These are phyloP conservation scores for Takashimella tepidaria DNA, from an alignment of 1,284 basidiomycete species.

Conservation along the genomic window DNA sequence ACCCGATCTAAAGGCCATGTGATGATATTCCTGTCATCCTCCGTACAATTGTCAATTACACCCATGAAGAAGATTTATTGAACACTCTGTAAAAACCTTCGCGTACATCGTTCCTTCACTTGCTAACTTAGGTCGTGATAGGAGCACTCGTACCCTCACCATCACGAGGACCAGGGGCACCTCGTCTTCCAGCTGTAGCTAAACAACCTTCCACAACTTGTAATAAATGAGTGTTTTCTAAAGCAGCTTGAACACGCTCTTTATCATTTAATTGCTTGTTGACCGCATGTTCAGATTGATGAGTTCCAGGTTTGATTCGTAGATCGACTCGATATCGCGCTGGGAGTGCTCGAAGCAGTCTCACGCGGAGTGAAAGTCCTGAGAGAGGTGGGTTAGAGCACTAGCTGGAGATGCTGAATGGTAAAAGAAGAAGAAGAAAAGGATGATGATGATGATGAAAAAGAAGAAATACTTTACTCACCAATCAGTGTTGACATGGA, in stretches of 20 bases:
- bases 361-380: slow-evolving; percentile 90
- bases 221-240: slow-evolving; percentile 84
- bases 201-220: slow-evolving; percentile 87
- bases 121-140: too few species aligned
- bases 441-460: neutral
- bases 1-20: too few species aligned
- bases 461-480: slow-evolving; percentile 42
- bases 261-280: slow-evolving; percentile 99
- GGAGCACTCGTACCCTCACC: neutral
- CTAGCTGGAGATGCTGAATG: neutral
- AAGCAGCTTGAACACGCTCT: slow-evolving; percentile 92
- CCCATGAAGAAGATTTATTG: too few species aligned
- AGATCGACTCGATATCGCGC: slow-evolving; percentile 94
- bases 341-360: slow-evolving; percentile 83
- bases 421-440: neutral
- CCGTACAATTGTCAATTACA: too few species aligned
- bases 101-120: too few species aligned
- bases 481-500: slow-evolving; percentile 97
- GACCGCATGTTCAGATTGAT: slow-evolving; percentile 90
- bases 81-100: too few species aligned
- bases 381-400: slow-evolving; percentile 4
- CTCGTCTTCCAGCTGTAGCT: slow-evolving; percentile 51
- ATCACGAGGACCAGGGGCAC: slow-evolving; percentile 16
- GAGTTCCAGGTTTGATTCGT: slow-evolving; percentile 84
- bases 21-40: too few species aligned